These are phyloP conservation scores for Fusarium dimerum DNA, from an alignment of 2,329 filamentous ascomycete species.

Conservation along the genomic window DNA sequence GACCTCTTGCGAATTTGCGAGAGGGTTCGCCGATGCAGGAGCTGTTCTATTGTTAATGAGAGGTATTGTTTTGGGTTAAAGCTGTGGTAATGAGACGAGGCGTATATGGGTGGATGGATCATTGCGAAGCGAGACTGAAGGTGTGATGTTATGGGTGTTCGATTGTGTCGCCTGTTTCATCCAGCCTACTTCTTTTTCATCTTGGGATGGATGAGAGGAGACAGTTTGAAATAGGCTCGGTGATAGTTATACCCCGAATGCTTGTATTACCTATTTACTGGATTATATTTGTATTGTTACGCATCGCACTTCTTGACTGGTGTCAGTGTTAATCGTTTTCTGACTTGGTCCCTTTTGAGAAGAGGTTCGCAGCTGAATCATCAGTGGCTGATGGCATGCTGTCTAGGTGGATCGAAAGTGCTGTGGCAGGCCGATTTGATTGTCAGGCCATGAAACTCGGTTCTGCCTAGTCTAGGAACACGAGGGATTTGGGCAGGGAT, in stretches of 20 bases:
- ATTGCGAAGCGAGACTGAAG: slow-evolving; percentile 15
- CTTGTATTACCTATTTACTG: slow-evolving; percentile 27
- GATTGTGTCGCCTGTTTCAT: slow-evolving; percentile 19
- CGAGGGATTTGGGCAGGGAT: neutral
- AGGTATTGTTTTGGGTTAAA: neutral
- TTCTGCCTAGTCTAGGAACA: neutral
- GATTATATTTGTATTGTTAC: neutral
- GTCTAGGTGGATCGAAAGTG: too few species aligned
- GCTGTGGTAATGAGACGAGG: slow-evolving; percentile 24
- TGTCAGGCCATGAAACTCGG: too few species aligned
- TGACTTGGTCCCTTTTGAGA: too few species aligned
- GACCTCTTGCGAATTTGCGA: neutral
- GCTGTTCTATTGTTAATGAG: neutral
- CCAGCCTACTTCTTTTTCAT: slow-evolving; percentile 10
- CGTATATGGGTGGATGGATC: slow-evolving; percentile 10
- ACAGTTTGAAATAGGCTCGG: slow-evolving; percentile 27
- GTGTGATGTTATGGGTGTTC: slow-evolving; percentile 15
- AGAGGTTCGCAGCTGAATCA: too few species aligned
- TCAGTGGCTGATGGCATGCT: too few species aligned
- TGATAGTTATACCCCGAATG: slow-evolving; percentile 32
- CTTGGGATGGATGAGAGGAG: slow-evolving; percentile 9
- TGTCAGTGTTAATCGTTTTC: too few species aligned
- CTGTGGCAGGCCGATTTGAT: neutral
- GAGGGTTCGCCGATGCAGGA: slow-evolving; percentile 6
- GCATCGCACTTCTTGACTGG: too few species aligned